Evolutionary conservation across 345 rosid species (phyloP), one percentile per base, ranked within the genome.

Genomic region (Gossypium ekmanianum): DNA sequence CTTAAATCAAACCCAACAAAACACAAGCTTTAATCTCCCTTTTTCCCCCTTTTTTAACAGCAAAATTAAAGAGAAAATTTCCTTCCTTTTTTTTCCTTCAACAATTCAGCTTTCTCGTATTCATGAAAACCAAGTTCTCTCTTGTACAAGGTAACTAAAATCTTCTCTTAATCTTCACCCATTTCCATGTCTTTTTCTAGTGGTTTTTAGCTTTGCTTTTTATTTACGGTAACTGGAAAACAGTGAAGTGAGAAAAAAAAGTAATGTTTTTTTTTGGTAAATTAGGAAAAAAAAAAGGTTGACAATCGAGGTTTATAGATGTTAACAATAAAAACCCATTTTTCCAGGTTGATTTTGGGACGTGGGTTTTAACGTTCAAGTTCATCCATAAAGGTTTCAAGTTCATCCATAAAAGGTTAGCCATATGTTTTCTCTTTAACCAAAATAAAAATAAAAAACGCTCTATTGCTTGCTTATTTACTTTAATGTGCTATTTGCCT

Each of bases 351-450:
- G 55, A 54, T n/a, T 74, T 63, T 74, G 74, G 77, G 59, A 82
- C 84, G 85, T 86, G 83, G 84, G 82, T 78, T 81, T 85, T 70
- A 75, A 85, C 86, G 86, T 79, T 79, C 79, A 55, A 77, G 77
- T 75, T 82, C 79, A 78, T 77, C 81, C 64, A 44, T 78, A 78
- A 75, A 88, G 22, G 22, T 22, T 22, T 79, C 79, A 55, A 77
- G 77, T 75, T 82, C 79, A 78, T 77, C 81, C 64, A 44, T 78
- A 78, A 75, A 88, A 20, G 22, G 22, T 22, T 22, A 78, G 84
- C 17, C 80, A 0, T 47, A 69, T 72, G 72, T 24, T 24, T 57
- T 20, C 7, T 27, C 6, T 12, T 27, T 12, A 48, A 48, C 3
- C 11, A 51, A 51, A 51, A 51, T 3, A 34, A 71, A 29, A 22